A percentile compares a stretch with the other conserved stretches of the same genome.
These are phyloP conservation scores for Trichoderma erinaceum DNA, from an alignment of 495 filamentous ascomycete genomes.

Conservation along the genomic window DNA sequence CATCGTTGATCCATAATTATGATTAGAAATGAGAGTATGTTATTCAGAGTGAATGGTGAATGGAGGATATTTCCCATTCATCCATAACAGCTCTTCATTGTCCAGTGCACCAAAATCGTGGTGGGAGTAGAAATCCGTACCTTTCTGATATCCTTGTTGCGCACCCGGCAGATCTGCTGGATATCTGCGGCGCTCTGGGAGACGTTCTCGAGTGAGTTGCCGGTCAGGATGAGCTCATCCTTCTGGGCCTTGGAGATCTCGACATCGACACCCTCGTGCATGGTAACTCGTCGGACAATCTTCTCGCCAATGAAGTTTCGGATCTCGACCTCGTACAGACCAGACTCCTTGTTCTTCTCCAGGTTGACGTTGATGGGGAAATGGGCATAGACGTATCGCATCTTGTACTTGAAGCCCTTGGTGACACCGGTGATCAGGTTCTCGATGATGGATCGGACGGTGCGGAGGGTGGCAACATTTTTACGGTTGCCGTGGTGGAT, in stretches of 20 bases:
- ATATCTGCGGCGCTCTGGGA: slow-evolving; percentile 98
- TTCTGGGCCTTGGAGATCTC: slow-evolving; percentile 84
- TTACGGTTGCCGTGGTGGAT: slow-evolving; percentile 97
- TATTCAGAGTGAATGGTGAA: background rate
- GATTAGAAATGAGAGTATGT: background rate
- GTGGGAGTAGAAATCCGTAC: slow-evolving; percentile 37
- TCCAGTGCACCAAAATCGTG: background rate
- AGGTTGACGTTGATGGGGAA: slow-evolving; percentile 99
- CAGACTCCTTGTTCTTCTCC: slow-evolving; percentile 91
- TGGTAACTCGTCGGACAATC: slow-evolving; percentile 86
- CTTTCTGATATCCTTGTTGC: slow-evolving; percentile 99
- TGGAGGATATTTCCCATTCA: background rate
- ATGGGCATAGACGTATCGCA: slow-evolving; percentile 99
- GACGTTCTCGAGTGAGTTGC: slow-evolving; percentile 93
- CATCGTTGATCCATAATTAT: slow-evolving; percentile 6
- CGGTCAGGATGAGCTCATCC: slow-evolving; percentile 88
- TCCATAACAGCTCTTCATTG: background rate
- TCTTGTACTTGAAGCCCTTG: slow-evolving; percentile 99
- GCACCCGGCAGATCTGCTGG: slow-evolving; percentile 97
- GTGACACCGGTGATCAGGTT: slow-evolving; percentile 98
- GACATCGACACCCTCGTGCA: slow-evolving; percentile 85
- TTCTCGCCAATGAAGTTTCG: slow-evolving; percentile 99
- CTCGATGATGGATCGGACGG: slow-evolving; percentile 93
- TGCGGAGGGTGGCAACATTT: slow-evolving; percentile 94
- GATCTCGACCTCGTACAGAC: slow-evolving; percentile 87